Evolutionary conservation across 2,329 filamentous ascomycete species (phyloP).

Genomic region (Beauveria bassiana): DNA sequence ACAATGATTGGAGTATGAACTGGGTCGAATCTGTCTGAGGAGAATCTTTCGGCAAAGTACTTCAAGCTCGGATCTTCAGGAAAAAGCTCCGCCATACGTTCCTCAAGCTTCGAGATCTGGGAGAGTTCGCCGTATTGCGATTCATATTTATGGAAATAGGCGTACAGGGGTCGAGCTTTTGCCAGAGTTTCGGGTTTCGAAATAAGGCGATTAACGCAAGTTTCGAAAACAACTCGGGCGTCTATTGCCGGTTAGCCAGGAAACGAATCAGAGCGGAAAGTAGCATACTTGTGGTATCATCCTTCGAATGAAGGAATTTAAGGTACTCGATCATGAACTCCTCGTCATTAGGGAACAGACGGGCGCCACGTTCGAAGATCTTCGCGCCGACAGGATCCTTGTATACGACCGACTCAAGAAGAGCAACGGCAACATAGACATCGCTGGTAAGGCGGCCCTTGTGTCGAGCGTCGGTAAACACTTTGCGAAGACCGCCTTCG

Average conservation of each 20-base stretch:
- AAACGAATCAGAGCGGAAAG: neutral
- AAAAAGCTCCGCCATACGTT: constrained; percentile 88
- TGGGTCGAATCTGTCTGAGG: constrained; percentile 67
- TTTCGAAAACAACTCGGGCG: constrained; percentile 92
- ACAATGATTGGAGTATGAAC: constrained; percentile 75
- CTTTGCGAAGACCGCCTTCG: constrained; percentile 73
- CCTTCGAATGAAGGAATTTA: constrained; percentile 85
- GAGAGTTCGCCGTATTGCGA: constrained; percentile 87
- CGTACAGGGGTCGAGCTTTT: constrained; percentile 78
- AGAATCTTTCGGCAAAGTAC: constrained; percentile 71
- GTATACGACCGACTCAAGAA: constrained; percentile 94
- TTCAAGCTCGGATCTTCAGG: constrained; percentile 73
- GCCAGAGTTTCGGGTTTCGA: constrained; percentile 64
- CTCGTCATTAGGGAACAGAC: constrained; percentile 89
- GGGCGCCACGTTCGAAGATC: constrained; percentile 91
- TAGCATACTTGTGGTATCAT: constrained; percentile 82
- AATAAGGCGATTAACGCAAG: constrained; percentile 74
- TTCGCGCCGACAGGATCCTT: constrained; percentile 87
- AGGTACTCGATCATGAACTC: constrained; percentile 91
- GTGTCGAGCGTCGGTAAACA: constrained; percentile 83
- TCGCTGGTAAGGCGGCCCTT: constrained; percentile 86
- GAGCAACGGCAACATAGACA: constrained; percentile 86
- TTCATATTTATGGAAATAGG: constrained; percentile 93
- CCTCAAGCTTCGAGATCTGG: constrained; percentile 85
- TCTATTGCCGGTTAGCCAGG: constrained; percentile 43